A percentile compares a stretch with the other conserved stretches of the same genome.
These are phyloP conservation scores for Rhamnella rubrinervis DNA, from an alignment of 331 rosid species.

Conservation along the genomic window DNA sequence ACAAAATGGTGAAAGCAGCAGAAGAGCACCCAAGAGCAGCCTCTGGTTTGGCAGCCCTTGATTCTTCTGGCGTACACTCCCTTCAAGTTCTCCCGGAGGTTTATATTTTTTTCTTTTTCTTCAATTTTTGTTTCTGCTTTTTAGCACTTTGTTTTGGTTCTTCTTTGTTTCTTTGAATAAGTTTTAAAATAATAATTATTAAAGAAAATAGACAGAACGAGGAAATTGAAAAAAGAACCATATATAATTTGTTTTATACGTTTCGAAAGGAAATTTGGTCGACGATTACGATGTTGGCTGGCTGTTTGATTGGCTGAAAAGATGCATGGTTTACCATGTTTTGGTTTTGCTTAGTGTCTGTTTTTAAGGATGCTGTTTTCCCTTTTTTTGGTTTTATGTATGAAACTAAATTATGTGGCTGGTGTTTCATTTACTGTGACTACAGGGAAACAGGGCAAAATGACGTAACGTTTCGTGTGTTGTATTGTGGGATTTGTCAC, in stretches of 20 bases:
- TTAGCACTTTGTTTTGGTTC: not conserved
- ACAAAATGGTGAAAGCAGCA: conserved; percentile 21
- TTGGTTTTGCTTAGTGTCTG: no score
- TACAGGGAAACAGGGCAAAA: conserved; percentile 51
- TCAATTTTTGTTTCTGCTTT: no score
- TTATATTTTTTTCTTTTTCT: not conserved
- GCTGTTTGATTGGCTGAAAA: no score
- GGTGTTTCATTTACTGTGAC: not conserved
- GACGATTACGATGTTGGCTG: no score
- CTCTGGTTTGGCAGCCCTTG: conserved; percentile 54
- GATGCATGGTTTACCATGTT: no score
- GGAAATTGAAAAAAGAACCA: no score
- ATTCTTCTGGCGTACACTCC: conserved; percentile 48
- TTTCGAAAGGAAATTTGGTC: no score
- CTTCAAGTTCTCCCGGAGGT: conserved; percentile 50
- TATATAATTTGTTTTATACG: no score
- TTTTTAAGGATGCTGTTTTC: not conserved
- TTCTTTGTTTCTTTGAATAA: not conserved
- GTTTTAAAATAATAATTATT: not conserved
- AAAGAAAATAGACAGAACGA: not conserved
- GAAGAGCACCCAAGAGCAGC: conserved; percentile 48
- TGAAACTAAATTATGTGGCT: not conserved
- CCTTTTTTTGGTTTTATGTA: not conserved
- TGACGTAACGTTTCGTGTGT: conserved; percentile 53
- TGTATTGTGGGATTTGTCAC: conserved; percentile 68